A percentile compares a stretch with the other conserved stretches of the same genome.
These are phyloP conservation scores for Zizania palustris DNA, from an alignment of 202 grass and related monocot species.

Conservation along the genomic window DNA sequence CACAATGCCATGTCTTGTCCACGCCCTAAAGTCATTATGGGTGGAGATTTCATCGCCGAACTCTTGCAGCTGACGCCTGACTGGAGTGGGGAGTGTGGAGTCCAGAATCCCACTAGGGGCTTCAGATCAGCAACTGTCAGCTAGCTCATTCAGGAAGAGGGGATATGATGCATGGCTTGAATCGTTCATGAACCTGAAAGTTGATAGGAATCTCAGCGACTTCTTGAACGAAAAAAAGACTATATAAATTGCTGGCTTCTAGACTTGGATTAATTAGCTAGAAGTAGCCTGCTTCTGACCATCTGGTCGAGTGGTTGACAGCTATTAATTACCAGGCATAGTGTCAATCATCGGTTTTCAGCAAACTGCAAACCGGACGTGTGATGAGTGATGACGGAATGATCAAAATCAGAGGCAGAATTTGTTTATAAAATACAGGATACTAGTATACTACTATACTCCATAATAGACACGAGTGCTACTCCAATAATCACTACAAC, in stretches of 20 bases:
- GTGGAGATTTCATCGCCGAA: slow-evolving; percentile 6
- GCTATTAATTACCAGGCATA: background rate
- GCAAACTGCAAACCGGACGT: background rate
- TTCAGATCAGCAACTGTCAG: no score
- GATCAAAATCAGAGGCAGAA: background rate
- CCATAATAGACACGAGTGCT: background rate
- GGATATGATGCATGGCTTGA: background rate
- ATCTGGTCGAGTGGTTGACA: background rate
- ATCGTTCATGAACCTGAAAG: background rate
- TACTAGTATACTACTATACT: background rate
- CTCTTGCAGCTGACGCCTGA: background rate
- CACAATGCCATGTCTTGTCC: background rate
- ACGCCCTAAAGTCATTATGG: slow-evolving; percentile 10
- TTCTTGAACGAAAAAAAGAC: background rate
- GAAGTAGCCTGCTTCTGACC: no score
- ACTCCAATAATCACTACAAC: no score
- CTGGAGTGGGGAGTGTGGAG: no score
- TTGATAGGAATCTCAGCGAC: no score
- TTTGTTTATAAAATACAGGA: background rate
- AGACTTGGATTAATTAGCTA: background rate
- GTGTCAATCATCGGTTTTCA: background rate
- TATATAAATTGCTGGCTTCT: background rate
- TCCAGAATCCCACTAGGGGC: no score
- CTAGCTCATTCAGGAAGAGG: background rate
- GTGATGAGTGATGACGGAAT: background rate